Conservation (phyloP, 345 rosid species). For the Limnanthes douglasii region DNA sequence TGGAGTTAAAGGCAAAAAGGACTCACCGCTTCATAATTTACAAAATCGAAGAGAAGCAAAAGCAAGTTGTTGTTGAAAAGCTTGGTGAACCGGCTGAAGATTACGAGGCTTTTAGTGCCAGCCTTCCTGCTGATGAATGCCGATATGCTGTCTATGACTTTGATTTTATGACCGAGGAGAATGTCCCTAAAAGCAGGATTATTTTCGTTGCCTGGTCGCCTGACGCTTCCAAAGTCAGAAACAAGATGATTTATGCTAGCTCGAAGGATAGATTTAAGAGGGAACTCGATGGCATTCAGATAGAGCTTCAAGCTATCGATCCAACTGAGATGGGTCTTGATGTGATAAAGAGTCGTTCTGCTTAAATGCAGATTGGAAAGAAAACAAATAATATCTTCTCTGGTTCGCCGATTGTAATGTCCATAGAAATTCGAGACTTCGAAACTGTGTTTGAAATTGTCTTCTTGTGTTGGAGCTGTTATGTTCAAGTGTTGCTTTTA, state of each 20-base stretch:
- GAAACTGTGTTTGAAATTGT: too few species aligned
- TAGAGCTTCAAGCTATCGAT: constrained; percentile 94
- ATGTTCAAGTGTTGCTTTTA: too few species aligned
- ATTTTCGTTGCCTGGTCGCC: constrained; percentile 84
- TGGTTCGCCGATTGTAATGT: too few species aligned
- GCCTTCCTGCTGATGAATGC: constrained; percentile 46
- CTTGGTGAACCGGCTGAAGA: constrained; percentile 37
- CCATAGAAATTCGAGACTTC: too few species aligned
- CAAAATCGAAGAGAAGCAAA: constrained; percentile 51
- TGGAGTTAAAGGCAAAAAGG: constrained; percentile 58
- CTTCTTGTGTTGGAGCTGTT: too few species aligned
- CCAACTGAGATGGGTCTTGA: constrained; percentile 98
- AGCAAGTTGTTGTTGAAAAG: constrained; percentile 43
- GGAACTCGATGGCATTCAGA: constrained; percentile 83
- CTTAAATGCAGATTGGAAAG: too few species aligned
- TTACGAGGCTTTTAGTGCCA: constrained; percentile 36
- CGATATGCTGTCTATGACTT: constrained; percentile 34
- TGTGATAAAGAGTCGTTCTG: constrained; percentile 60
- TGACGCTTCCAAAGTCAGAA: constrained; percentile 64
- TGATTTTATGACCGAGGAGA: constrained; percentile 52
- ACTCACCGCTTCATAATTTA: constrained; percentile 41
- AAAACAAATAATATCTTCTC: too few species aligned
- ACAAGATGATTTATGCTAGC: constrained; percentile 93
- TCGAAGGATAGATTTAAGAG: constrained; percentile 96
- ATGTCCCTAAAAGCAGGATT: constrained; percentile 61